Evolutionary conservation across 768 basidiomycete species (phyloP).

Genomic region (Phanerochaete sordida): DNA sequence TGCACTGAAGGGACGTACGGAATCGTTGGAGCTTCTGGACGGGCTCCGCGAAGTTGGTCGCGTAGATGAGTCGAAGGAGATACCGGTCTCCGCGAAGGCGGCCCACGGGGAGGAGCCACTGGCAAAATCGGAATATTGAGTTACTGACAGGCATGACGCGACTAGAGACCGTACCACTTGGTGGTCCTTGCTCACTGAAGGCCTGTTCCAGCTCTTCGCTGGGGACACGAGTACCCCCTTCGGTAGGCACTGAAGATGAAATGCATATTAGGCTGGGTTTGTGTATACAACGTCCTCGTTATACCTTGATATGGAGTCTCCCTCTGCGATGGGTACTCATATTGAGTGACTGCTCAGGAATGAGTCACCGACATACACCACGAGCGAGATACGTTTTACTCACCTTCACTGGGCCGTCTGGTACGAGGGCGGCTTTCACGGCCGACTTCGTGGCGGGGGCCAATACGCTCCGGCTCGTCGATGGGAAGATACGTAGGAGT

Average conservation of each 20-base stretch:
- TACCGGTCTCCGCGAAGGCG: background rate
- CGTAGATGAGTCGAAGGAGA: background rate
- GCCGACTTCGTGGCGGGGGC: too few species aligned
- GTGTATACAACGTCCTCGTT: background rate
- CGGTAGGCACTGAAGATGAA: background rate
- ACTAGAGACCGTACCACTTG: conserved; percentile 1
- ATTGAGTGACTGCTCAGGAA: background rate
- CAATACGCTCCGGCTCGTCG: background rate
- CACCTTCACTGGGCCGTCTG: conserved; percentile 7
- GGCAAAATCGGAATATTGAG: background rate
- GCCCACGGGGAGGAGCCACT: background rate
- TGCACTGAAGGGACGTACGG: conserved; percentile 6
- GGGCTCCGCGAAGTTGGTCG: background rate
- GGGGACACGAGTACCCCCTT: background rate
- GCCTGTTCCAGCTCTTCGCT: conserved; percentile 2
- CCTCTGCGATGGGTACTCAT: background rate
- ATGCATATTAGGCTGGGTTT: too few species aligned
- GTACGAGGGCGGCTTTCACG: background rate
- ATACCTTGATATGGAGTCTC: background rate
- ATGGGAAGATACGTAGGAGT: conserved; percentile 6
- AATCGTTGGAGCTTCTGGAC: background rate
- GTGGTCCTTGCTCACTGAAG: conserved; percentile 5
- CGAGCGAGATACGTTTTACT: background rate
- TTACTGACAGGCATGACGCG: background rate
- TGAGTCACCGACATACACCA: background rate